Evolutionary conservation across 208 protist species (phyloP).

Genomic region (Crithidia sp.): DNA sequence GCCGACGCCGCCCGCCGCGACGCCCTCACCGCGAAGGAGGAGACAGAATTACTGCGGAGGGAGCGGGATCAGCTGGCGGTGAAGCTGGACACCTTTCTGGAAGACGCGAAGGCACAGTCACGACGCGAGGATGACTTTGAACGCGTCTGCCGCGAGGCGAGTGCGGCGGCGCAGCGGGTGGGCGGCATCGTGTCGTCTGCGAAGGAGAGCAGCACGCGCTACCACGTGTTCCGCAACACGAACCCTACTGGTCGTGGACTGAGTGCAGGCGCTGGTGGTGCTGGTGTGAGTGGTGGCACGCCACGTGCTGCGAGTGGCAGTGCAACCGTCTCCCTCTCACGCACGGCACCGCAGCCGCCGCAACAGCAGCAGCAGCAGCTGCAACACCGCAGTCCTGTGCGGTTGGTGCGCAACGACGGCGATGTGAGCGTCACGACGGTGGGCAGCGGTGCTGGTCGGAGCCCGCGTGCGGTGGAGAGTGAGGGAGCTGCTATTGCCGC

Average conservation of each 20-base stretch:
- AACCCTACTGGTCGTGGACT: constrained; percentile 20
- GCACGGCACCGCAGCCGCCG: background rate
- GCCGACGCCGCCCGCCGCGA: constrained; percentile 68
- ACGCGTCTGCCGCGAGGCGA: constrained; percentile 62
- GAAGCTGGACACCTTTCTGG: constrained; percentile 70
- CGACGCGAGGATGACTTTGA: constrained; percentile 61
- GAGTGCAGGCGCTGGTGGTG: background rate
- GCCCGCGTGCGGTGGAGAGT: background rate
- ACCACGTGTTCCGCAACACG: constrained; percentile 55
- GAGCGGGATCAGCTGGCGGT: constrained; percentile 75
- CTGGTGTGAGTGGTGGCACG: background rate
- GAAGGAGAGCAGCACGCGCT: constrained; percentile 30
- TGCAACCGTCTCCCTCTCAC: background rate
- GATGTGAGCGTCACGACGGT: background rate
- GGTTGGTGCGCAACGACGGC: background rate
- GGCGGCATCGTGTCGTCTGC: constrained; percentile 47
- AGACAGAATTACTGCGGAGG: constrained; percentile 60
- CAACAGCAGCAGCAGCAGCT: no score
- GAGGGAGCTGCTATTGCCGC: background rate
- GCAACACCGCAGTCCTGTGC: constrained; percentile 25
- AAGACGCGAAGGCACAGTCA: constrained; percentile 54
- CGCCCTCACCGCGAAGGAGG: constrained; percentile 56
- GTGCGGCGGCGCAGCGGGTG: constrained; percentile 53
- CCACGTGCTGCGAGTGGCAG: background rate
- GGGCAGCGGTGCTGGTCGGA: background rate